Percentiles rank a stretch among this genome's conserved stretches.
These are phyloP conservation scores for Stereocaulon alpinum DNA, from an alignment of 495 filamentous ascomycete species.

Conservation along the genomic window DNA sequence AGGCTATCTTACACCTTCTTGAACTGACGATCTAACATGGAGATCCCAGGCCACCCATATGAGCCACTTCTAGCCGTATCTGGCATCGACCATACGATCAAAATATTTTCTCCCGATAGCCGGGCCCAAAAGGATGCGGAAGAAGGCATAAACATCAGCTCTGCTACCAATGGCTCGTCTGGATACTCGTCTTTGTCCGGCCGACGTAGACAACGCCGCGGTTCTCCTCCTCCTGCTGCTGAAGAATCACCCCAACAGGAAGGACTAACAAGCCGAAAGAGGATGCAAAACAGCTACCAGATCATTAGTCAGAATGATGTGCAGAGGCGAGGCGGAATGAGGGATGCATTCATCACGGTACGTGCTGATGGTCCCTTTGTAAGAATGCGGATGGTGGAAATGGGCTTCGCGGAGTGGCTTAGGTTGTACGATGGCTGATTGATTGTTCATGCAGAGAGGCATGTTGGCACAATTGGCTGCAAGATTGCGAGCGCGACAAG, in stretches of 20 bases:
- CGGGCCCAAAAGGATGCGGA: slow-evolving; percentile 48
- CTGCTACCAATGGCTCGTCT: slow-evolving; percentile 23
- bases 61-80: slow-evolving; percentile 61
- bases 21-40: background rate
- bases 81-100: slow-evolving; percentile 67
- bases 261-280: slow-evolving; percentile 46
- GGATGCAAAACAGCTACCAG: slow-evolving; percentile 50
- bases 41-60: slow-evolving; percentile 51
- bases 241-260: slow-evolving; percentile 17
- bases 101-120: slow-evolving; percentile 60
- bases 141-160: slow-evolving; percentile 42
- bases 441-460: slow-evolving; percentile 35
- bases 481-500: slow-evolving; percentile 33
- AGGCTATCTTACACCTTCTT: slow-evolving; percentile 6
- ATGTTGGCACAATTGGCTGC: slow-evolving; percentile 49
- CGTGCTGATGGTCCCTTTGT: slow-evolving; percentile 25
- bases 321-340: slow-evolving; percentile 48
- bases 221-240: slow-evolving; percentile 9
- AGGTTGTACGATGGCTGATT: slow-evolving; percentile 20
- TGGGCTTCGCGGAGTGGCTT: slow-evolving; percentile 15
- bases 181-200: slow-evolving; percentile 30
- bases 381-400: slow-evolving; percentile 11
- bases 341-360: slow-evolving; percentile 55
- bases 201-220: slow-evolving; percentile 7
- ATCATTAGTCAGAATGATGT: slow-evolving; percentile 59